Conservation (phyloP, 2,329 filamentous ascomycete species). For the Macrophomina pseudophaseolina region DNA sequence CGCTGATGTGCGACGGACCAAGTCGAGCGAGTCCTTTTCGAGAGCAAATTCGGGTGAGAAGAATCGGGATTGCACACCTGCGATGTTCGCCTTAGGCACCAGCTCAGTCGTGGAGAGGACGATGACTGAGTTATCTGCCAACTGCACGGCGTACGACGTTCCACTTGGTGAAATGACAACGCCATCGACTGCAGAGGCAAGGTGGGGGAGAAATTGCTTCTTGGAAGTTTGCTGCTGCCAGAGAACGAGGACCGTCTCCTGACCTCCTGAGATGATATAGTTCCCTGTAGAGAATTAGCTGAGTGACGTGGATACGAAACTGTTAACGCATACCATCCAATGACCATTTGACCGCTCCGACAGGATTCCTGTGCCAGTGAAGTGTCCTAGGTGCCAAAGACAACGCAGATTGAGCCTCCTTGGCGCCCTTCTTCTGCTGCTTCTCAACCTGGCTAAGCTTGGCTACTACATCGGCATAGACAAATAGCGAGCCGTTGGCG, state of each 20-base stretch:
- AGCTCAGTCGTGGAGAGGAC: conserved; percentile 89
- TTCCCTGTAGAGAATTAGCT: conserved; percentile 64
- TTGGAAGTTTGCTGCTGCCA: conserved; percentile 92
- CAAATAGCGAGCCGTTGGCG: conserved; percentile 74
- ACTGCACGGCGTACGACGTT: conserved; percentile 79
- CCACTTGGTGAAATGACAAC: conserved; percentile 81
- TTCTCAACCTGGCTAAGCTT: conserved; percentile 56
- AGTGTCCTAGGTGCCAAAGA: conserved; percentile 64
- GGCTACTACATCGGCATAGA: conserved; percentile 77
- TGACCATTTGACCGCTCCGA: conserved; percentile 89
- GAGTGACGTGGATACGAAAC: background rate
- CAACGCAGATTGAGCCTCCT: conserved; percentile 43
- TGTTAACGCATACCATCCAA: conserved; percentile 70
- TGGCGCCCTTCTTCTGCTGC: conserved; percentile 28
- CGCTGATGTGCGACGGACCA: conserved; percentile 42
- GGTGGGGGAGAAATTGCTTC: conserved; percentile 84
- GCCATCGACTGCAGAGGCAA: conserved; percentile 83
- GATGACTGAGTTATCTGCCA: conserved; percentile 93
- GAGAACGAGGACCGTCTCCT: conserved; percentile 84
- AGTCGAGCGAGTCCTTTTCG: conserved; percentile 29
- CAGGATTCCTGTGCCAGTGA: conserved; percentile 89
- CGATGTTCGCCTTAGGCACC: conserved; percentile 80
- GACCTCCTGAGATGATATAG: conserved; percentile 91
- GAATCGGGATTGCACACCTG: conserved; percentile 70
- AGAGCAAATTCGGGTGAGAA: background rate